Evolutionary conservation across 352 stramenopile genomes (phyloP).

Genomic region (Phytophthora cryptogea): DNA sequence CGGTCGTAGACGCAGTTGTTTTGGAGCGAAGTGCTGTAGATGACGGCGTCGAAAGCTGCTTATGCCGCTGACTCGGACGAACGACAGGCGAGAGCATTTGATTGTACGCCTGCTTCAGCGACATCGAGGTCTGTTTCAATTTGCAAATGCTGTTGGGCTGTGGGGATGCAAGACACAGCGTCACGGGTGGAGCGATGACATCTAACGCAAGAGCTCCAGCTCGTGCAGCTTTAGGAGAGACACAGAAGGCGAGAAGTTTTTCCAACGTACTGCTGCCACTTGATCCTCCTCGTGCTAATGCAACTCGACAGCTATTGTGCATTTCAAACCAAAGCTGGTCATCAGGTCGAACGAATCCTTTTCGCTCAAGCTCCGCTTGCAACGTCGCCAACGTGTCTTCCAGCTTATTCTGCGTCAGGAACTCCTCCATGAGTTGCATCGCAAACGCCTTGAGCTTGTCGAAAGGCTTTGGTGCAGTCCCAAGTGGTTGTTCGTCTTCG

Average conservation of each 20-base stretch:
- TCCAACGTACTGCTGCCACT: constrained; percentile 44
- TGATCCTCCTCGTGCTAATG: constrained; percentile 31
- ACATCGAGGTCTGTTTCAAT: constrained; percentile 38
- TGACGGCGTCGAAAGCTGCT: constrained; percentile 4
- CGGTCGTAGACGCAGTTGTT: constrained; percentile 1
- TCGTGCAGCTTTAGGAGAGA: constrained; percentile 24
- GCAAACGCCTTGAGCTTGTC: constrained; percentile 45
- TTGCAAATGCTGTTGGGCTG: constrained; percentile 40
- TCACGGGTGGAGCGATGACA: constrained; percentile 39
- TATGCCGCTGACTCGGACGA: constrained; percentile 49
- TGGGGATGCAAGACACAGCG: constrained; percentile 42
- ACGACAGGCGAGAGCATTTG: constrained; percentile 59
- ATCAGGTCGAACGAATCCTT: constrained; percentile 26
- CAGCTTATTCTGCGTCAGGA: constrained; percentile 48
- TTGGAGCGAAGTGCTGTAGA: constrained; percentile 14
- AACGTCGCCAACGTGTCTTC: constrained; percentile 35
- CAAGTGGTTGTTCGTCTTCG: background rate
- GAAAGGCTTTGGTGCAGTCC: constrained; percentile 5
- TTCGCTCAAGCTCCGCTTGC: constrained; percentile 44
- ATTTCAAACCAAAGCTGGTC: constrained; percentile 66
- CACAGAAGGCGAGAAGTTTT: constrained; percentile 59
- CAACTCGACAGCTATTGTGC: constrained; percentile 48
- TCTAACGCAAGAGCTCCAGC: constrained; percentile 40
- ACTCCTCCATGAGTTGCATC: constrained; percentile 66
- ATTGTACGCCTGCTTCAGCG: constrained; percentile 53